These are phyloP conservation scores for Trichoderma guizhouense DNA, from an alignment of 2,329 filamentous ascomycete genomes.

Conservation along the genomic window DNA sequence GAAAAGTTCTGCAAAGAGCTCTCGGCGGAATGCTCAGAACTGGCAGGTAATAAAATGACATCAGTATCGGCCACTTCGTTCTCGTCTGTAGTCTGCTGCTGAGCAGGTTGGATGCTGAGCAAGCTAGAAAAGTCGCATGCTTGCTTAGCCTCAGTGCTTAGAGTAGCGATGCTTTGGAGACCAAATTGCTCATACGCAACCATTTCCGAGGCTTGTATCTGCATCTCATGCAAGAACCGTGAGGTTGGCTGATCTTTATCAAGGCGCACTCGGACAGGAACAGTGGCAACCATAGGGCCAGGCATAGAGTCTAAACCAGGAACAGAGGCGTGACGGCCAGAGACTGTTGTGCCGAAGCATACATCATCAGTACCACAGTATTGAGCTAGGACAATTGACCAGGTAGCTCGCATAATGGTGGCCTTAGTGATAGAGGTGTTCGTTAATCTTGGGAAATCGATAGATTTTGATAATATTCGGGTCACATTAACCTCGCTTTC, in stretches of 20 bases:
- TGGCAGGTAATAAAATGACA: not conserved
- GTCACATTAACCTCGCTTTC: not conserved
- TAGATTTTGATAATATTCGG: not conserved
- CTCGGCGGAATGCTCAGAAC: not conserved
- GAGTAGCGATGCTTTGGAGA: constrained; percentile 27
- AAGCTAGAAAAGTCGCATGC: constrained; percentile 19
- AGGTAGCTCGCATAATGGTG: constrained; percentile 23
- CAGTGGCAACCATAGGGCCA: constrained; percentile 14
- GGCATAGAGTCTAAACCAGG: constrained; percentile 14
- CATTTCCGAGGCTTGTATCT: constrained; percentile 27
- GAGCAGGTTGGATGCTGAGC: constrained; percentile 17
- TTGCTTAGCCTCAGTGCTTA: constrained; percentile 17
- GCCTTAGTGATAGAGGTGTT: constrained; percentile 19
- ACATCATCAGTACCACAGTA: constrained; percentile 18
- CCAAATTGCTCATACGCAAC: constrained; percentile 27
- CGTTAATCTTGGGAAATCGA: not conserved
- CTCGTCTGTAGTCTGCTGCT: not conserved
- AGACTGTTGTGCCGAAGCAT: constrained; percentile 24
- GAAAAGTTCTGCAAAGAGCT: constrained; percentile 14
- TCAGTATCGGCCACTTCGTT: not conserved
- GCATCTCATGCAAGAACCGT: constrained; percentile 21
- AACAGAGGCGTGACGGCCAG: constrained; percentile 18
- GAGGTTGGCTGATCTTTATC: constrained; percentile 9
- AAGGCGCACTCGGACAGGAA: constrained; percentile 10
- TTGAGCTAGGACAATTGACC: constrained; percentile 22